phyloP scores from a whole-genome alignment of 495 filamentous ascomycete species.

The Trichoderma orchidacearum region DNA sequence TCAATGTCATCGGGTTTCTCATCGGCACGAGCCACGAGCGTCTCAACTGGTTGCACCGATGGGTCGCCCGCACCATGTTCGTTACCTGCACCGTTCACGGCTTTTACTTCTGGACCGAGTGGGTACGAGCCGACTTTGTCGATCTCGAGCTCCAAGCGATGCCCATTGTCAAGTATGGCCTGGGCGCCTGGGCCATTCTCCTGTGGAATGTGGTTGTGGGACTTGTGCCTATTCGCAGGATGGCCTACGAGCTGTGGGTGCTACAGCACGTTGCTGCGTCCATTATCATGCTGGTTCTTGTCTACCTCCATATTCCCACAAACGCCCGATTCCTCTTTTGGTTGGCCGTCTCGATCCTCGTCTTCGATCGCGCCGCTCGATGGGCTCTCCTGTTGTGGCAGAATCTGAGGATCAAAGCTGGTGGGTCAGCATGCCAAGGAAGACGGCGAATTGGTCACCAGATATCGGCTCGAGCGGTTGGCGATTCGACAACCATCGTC shows the following conservation, averaged over 20 bases:
- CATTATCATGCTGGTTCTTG: slow-evolving; percentile 49
- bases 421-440: slow-evolving; percentile 23
- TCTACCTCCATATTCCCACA: slow-evolving; percentile 51
- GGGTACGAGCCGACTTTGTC: slow-evolving; percentile 52
- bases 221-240: slow-evolving; percentile 50
- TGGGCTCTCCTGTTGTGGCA: slow-evolving; percentile 37
- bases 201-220: slow-evolving; percentile 58
- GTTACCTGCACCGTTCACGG: slow-evolving; percentile 64
- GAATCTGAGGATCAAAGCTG: slow-evolving; percentile 41
- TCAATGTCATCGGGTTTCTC: slow-evolving; percentile 56
- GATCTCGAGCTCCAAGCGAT: slow-evolving; percentile 45
- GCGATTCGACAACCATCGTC: slow-evolving; percentile 50
- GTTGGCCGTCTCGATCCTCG: slow-evolving; percentile 57
- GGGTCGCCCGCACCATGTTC: slow-evolving; percentile 62
- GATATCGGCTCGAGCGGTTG: slow-evolving; percentile 48
- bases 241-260: slow-evolving; percentile 71
- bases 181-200: slow-evolving; percentile 62
- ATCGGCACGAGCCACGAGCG: slow-evolving; percentile 59
- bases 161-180: slow-evolving; percentile 49
- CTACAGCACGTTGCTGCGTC: slow-evolving; percentile 63
- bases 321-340: slow-evolving; percentile 48
- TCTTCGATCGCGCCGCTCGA: slow-evolving; percentile 54
- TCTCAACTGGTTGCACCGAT: slow-evolving; percentile 76
- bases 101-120: slow-evolving; percentile 55
- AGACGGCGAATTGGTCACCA: slow-evolving; percentile 34